A percentile compares a stretch with the other conserved stretches of the same genome.
Conservation (phyloP, 352 stramenopile genomes). For the Pythium sp. region DNA sequence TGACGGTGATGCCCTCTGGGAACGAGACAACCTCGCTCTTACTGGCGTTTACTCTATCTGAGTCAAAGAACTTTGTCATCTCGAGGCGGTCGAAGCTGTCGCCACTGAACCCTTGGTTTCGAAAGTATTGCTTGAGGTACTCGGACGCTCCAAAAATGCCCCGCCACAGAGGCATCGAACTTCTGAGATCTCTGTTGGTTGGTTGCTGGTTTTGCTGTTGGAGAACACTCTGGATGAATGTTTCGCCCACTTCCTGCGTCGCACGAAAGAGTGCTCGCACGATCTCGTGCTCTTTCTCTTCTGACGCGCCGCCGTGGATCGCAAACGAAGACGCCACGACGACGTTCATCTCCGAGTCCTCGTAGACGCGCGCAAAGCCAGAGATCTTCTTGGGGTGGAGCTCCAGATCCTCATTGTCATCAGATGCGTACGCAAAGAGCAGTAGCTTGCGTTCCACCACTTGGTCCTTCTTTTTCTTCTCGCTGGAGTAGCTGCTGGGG, state of each 20-base stretch:
- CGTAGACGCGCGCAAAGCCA: not conserved
- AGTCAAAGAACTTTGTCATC: not conserved
- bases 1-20: constrained; percentile 6
- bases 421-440: not conserved
- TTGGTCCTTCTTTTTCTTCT: not conserved
- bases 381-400: not conserved
- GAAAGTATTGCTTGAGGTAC: not conserved
- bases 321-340: constrained; percentile 3
- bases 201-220: not conserved
- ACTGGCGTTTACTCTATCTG: not conserved
- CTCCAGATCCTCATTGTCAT: not conserved
- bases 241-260: not conserved
- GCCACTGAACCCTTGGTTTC: not conserved
- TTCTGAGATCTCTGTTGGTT: not conserved
- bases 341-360: not conserved
- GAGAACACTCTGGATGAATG: not conserved
- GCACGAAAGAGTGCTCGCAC: not conserved
- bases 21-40: not conserved
- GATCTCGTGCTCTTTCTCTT: not conserved
- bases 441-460: not conserved
- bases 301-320: not conserved
- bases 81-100: constrained; percentile 3
- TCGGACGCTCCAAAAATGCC: not conserved
- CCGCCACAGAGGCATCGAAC: not conserved
- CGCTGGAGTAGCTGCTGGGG: not conserved